These are phyloP conservation scores for Tagetes erecta DNA, from an alignment of 129 eudicot genomes.

Conservation along the genomic window DNA sequence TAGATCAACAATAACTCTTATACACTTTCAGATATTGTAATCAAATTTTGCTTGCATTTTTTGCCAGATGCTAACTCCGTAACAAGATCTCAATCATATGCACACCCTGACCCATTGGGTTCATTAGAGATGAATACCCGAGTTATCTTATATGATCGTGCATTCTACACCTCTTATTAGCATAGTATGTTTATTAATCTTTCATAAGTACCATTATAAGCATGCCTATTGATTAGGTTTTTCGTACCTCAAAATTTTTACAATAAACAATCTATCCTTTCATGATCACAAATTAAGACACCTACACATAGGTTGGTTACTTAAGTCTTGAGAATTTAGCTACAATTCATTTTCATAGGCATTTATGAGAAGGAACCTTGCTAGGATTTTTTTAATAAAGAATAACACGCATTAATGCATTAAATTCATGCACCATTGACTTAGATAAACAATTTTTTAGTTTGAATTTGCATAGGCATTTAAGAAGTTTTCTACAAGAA, in stretches of 20 bases:
- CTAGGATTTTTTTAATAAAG: background rate
- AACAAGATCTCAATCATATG: too few relatives aligned
- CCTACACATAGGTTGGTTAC: slow-evolving; percentile 8
- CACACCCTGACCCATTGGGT: too few relatives aligned
- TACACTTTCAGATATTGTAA: background rate
- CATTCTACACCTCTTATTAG: too few relatives aligned
- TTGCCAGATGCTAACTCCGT: too few relatives aligned
- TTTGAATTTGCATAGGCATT: background rate
- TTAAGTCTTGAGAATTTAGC: background rate
- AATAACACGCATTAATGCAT: background rate
- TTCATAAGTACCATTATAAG: background rate
- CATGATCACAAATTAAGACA: slow-evolving; percentile 7
- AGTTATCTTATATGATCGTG: too few relatives aligned
- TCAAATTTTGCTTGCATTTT: background rate
- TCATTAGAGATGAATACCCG: too few relatives aligned
- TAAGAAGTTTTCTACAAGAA: background rate
- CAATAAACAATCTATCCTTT: slow-evolving; percentile 3
- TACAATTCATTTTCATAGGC: background rate
- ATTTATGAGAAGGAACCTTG: background rate
- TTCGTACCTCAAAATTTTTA: slow-evolving; percentile 10
- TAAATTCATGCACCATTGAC: background rate
- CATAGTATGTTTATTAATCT: background rate
- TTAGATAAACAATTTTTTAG: background rate
- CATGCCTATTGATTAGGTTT: background rate
- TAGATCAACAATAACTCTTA: background rate